phyloP scores from a whole-genome alignment of 768 basidiomycete species.

The Mycena sanguinolenta region DNA sequence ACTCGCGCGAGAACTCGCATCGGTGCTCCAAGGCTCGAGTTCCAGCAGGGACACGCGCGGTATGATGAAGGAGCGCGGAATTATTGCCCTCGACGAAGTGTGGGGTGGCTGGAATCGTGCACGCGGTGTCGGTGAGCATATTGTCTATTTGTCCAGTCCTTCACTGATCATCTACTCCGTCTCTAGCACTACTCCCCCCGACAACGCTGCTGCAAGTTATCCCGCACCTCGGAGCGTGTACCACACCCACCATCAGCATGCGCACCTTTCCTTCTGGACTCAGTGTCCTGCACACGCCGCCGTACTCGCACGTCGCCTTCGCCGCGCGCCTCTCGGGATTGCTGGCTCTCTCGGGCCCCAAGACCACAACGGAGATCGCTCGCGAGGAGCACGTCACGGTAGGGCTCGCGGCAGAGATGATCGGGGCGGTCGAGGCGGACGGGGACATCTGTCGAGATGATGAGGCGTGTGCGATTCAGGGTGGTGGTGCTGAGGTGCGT shows the following conservation, averaged over 20 bases:
- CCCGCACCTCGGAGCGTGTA: slow-evolving; percentile 74
- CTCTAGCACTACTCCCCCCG: slow-evolving; percentile 88
- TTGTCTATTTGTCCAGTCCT: background rate
- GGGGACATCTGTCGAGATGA: slow-evolving; percentile 87
- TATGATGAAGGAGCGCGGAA: slow-evolving; percentile 83
- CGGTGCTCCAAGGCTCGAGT: slow-evolving; percentile 68
- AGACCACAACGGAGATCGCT: slow-evolving; percentile 80
- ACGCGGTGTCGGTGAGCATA: background rate
- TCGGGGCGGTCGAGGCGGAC: slow-evolving; percentile 77
- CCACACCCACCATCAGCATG: slow-evolving; percentile 73
- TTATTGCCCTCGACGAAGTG: slow-evolving; percentile 60
- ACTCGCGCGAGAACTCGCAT: slow-evolving; percentile 85
- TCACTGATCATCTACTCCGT: background rate
- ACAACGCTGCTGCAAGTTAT: slow-evolving; percentile 85
- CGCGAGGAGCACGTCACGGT: slow-evolving; percentile 78
- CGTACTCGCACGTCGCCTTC: slow-evolving; percentile 78
- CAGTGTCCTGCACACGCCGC: slow-evolving; percentile 86
- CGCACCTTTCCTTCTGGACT: slow-evolving; percentile 83
- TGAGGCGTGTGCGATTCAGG: slow-evolving; percentile 51
- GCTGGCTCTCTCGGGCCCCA: slow-evolving; percentile 63
- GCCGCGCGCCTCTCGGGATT: slow-evolving; percentile 71
- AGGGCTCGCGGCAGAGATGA: slow-evolving; percentile 82
- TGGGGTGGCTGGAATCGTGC: slow-evolving; percentile 1
- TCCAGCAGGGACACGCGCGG: slow-evolving; percentile 56
- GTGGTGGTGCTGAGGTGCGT: slow-evolving; percentile 69